These are phyloP conservation scores for Dactylellina drechsleri DNA, from an alignment of 2,329 filamentous ascomycete genomes.

Conservation along the genomic window DNA sequence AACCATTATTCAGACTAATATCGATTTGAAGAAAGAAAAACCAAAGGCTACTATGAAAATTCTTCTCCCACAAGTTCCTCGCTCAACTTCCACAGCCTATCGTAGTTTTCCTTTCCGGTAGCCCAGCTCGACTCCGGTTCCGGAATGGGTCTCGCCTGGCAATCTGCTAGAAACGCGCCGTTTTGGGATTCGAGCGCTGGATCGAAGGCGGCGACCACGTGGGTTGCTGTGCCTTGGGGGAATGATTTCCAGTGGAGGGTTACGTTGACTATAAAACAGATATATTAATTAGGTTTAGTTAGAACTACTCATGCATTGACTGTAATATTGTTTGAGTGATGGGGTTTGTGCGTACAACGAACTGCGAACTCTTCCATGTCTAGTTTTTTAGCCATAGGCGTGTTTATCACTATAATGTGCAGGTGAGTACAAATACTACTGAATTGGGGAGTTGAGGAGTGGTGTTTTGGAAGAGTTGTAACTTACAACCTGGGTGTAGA, in stretches of 20 bases:
- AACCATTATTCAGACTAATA: too few species aligned
- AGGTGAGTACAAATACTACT: neutral
- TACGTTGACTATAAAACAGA: slow-evolving; percentile 32
- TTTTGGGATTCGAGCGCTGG: slow-evolving; percentile 60
- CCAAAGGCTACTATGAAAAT: neutral
- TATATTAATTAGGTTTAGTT: neutral
- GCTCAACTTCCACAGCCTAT: slow-evolving; percentile 65
- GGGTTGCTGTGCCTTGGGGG: slow-evolving; percentile 62
- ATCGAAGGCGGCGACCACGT: slow-evolving; percentile 63
- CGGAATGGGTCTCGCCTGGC: slow-evolving; percentile 37
- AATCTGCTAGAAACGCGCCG: slow-evolving; percentile 41
- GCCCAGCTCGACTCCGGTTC: slow-evolving; percentile 57
- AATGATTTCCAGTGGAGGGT: slow-evolving; percentile 60
- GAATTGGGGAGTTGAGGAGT: neutral
- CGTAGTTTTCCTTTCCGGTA: slow-evolving; percentile 61
- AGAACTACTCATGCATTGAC: too few species aligned
- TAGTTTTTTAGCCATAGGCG: slow-evolving; percentile 54
- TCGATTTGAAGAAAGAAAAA: too few species aligned
- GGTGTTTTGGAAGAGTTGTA: neutral
- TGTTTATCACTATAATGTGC: slow-evolving; percentile 46
- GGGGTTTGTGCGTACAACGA: slow-evolving; percentile 3
- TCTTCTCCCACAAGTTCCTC: slow-evolving; percentile 63
- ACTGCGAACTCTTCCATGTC: slow-evolving; percentile 56
- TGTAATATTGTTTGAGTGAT: neutral
- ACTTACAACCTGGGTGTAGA: slow-evolving; percentile 63